These are phyloP conservation scores for Trichoderma pleuroti DNA, from an alignment of 2,329 filamentous ascomycete species.

Conservation along the genomic window DNA sequence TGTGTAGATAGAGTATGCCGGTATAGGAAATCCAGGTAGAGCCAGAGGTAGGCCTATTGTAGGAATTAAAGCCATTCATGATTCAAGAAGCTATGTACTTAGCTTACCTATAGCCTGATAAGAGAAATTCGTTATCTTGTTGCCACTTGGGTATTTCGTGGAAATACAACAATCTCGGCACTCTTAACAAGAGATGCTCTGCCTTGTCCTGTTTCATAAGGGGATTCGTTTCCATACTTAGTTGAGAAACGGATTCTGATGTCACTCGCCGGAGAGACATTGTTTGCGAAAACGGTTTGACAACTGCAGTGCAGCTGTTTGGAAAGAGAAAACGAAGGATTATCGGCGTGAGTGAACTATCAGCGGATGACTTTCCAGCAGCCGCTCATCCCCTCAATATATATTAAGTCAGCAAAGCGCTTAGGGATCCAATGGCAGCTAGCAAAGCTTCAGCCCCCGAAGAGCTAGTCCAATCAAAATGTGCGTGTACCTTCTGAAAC, in stretches of 20 bases:
- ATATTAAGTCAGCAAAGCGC: neutral
- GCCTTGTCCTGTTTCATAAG: neutral
- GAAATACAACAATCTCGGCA: neutral
- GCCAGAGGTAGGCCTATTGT: neutral
- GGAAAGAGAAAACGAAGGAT: neutral
- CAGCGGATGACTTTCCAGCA: neutral
- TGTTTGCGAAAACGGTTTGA: neutral
- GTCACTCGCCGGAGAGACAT: neutral
- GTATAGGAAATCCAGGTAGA: slow-evolving; percentile 13
- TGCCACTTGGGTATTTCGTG: neutral
- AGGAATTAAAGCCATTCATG: neutral
- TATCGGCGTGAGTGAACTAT: neutral
- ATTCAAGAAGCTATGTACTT: no score
- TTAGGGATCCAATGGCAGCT: neutral
- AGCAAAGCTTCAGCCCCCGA: neutral
- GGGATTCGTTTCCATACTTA: neutral
- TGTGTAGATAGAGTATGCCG: slow-evolving; percentile 20
- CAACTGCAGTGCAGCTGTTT: neutral
- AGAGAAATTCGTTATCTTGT: neutral
- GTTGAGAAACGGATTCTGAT: neutral
- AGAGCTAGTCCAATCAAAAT: neutral
- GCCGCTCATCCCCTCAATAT: neutral
- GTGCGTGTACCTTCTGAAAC: neutral
- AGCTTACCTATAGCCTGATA: neutral
- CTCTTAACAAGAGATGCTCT: neutral